Conservation (phyloP, 73 alveolate genomes). For the Urostyla sp. region DNA sequence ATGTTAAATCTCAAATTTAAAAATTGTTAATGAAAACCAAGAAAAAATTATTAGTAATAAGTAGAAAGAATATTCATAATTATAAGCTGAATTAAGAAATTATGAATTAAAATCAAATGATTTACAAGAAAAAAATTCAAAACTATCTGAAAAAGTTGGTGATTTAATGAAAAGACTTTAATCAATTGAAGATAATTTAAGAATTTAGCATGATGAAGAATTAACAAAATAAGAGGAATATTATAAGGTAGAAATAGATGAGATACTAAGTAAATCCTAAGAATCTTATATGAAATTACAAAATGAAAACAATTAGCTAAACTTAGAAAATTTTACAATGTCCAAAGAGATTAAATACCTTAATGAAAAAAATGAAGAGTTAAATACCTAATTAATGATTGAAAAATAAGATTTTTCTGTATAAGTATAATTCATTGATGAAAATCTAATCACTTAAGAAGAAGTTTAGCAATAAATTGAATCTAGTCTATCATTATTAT, state of each 20-base stretch:
- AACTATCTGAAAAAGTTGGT: neutral
- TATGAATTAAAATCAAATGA: neutral
- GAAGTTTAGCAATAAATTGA: neutral
- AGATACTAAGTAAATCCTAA: neutral
- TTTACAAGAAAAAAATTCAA: neutral
- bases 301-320: neutral
- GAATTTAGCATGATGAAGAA: neutral
- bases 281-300: neutral
- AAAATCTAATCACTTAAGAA: neutral
- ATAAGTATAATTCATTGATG: neutral
- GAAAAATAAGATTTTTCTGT: neutral
- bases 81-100: neutral
- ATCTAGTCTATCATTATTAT: neutral
- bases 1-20: constrained; percentile 29
- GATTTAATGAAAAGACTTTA: neutral
- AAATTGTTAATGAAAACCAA: constrained; percentile 16
- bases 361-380: neutral
- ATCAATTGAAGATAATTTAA: neutral
- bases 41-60: neutral
- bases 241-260: neutral
- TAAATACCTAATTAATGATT: neutral
- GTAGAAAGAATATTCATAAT: neutral
- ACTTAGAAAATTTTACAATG: too few relatives aligned
- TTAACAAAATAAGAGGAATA: neutral
- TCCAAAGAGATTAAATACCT: too few relatives aligned